These are phyloP conservation scores for Gamsiella multidivaricata DNA, from an alignment of 192 early-diverging fungal genomes.

Conservation along the genomic window DNA sequence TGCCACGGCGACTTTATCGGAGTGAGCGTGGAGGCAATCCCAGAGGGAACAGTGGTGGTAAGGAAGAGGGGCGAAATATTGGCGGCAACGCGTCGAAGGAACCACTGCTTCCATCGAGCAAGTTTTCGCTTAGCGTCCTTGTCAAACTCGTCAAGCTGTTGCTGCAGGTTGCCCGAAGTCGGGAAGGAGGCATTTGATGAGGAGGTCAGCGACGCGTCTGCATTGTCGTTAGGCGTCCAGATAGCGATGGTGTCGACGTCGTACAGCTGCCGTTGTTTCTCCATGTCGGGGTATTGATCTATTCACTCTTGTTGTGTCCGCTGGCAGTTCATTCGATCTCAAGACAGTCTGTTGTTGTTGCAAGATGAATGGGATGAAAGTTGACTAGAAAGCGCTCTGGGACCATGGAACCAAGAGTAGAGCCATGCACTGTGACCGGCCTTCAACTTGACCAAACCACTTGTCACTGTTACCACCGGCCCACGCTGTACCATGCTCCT, in stretches of 20 bases:
- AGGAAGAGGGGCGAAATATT: slow-evolving; percentile 47
- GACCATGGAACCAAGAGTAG: no score
- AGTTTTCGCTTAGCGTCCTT: slow-evolving; percentile 25
- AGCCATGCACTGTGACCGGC: no score
- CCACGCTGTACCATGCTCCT: no score
- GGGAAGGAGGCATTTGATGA: not conserved
- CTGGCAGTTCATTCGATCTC: no score
- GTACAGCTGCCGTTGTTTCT: slow-evolving; percentile 50
- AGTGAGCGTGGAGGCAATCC: slow-evolving; percentile 44
- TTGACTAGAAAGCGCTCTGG: no score
- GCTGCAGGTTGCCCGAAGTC: not conserved
- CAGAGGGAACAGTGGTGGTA: slow-evolving; percentile 58
- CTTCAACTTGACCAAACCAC: no score
- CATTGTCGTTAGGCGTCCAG: slow-evolving; percentile 55
- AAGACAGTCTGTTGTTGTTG: no score
- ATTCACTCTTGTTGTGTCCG: no score
- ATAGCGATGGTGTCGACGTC: slow-evolving; percentile 54
- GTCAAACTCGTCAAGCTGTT: slow-evolving; percentile 21
- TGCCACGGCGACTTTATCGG: slow-evolving; percentile 49
- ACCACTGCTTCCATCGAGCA: slow-evolving; percentile 30
- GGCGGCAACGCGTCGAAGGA: slow-evolving; percentile 37
- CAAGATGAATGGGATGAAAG: no score
- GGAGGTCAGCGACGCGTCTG: not conserved
- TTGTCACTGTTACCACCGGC: no score
- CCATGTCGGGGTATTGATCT: slow-evolving; percentile 30